These are phyloP conservation scores for Scedosporium dehoogii DNA, from an alignment of 2,329 filamentous ascomycete species.

Conservation along the genomic window DNA sequence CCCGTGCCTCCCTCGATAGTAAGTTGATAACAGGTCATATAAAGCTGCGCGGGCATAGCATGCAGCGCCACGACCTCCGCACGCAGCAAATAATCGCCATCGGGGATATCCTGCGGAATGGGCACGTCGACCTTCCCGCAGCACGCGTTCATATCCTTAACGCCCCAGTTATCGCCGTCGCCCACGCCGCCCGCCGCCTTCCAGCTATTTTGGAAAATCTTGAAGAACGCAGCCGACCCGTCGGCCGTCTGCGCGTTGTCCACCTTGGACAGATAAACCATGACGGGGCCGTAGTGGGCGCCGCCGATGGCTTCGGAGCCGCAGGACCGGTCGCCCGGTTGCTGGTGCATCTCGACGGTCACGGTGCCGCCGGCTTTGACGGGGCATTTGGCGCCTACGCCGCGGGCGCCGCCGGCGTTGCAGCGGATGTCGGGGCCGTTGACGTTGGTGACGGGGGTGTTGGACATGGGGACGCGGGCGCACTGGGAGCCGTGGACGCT, in stretches of 20 bases:
- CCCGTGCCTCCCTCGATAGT: slow-evolving; percentile 17
- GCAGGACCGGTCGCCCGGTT: slow-evolving; percentile 36
- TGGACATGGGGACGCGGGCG: slow-evolving; percentile 37
- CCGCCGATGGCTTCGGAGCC: slow-evolving; percentile 40
- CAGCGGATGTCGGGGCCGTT: slow-evolving; percentile 31
- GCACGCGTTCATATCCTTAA: slow-evolving; percentile 27
- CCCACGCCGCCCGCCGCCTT: slow-evolving; percentile 25
- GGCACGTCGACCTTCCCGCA: slow-evolving; percentile 31
- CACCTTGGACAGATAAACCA: slow-evolving; percentile 41
- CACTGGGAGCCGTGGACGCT: slow-evolving; percentile 27
- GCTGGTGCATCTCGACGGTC: slow-evolving; percentile 49
- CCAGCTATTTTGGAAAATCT: slow-evolving; percentile 40
- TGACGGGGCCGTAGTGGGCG: slow-evolving; percentile 42
- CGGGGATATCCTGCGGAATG: slow-evolving; percentile 20
- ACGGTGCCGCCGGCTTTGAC: slow-evolving; percentile 37
- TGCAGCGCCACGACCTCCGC: slow-evolving; percentile 40
- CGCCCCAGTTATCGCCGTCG: slow-evolving; percentile 35
- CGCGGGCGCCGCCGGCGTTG: slow-evolving; percentile 27
- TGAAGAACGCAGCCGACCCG: slow-evolving; percentile 37
- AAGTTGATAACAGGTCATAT: slow-evolving; percentile 29
- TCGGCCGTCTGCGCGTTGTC: slow-evolving; percentile 33
- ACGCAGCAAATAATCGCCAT: slow-evolving; percentile 34
- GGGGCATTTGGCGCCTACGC: slow-evolving; percentile 30
- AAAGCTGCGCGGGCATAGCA: slow-evolving; percentile 27
- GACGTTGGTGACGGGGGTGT: slow-evolving; percentile 39